Base-by-base conservation (phyloP, 176 grass and related monocot species). In the Zoysia pacifica region DNA sequence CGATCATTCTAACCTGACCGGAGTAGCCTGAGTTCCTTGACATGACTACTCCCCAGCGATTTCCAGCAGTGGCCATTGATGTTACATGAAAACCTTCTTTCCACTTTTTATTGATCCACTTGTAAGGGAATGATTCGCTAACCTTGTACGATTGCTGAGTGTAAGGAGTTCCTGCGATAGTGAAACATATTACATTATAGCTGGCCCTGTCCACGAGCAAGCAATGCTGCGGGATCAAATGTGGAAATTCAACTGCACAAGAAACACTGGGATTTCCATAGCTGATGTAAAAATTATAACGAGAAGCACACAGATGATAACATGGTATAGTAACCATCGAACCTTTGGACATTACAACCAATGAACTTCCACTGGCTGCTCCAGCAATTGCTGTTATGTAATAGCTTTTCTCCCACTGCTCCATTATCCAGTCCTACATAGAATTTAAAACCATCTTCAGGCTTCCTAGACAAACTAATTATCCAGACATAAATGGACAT, bases 41-140 rank as follows among this genome's bases (percentile, higher is more conserved):
- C 94, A 97, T 97, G 52, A 97, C 94, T 61, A 97, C 87, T 49
- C 89, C 94, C 94, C 94, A 97, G 20, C 91, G 89, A 62, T 90
- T 90, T 82, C 94, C 94, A 78, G 94, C 91, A 5, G 94, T 90
- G 15, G 91, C 91, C 94, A 97, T 94, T 51, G 94, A 97, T 76
- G 94, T 97, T 54, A 97, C 94, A 82, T 94, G 91, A 79, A 97
- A 97, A 36, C 94, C 91, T 92, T 97, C 94, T 87, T 97, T 97
- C 94, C 94, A 97, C 54, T 97, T 97, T 72, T 97, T 97, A 84
- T 88, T 97, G 72, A 97, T 97, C 94, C 94, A 97, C 77, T 97
- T 97, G 80, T 86, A 97, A 70, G 94, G 94, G 74, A 97, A 97
- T 69, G 91, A 94, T 86, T 94, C 94, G 4, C 94, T 97, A 61